phyloP scores from a whole-genome alignment of 75 land plant genomes.

The Isoetes taiwanensis region DNA sequence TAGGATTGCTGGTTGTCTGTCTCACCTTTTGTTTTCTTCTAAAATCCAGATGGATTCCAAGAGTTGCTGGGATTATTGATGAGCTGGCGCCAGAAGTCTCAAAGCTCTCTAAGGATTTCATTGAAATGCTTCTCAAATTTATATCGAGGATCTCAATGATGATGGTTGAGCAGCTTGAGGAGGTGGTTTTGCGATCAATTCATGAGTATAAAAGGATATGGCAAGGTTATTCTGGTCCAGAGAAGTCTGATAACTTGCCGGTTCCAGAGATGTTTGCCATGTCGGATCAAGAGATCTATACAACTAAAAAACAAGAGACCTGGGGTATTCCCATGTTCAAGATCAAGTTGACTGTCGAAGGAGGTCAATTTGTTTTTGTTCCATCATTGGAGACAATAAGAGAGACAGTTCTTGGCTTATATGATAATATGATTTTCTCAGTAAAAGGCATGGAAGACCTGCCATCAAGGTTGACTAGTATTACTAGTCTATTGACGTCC shows the following conservation, averaged over 20 bases:
- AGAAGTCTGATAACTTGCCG: neutral
- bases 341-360: slow-evolving; percentile 15
- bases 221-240: slow-evolving; percentile 11
- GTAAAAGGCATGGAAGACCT: slow-evolving; percentile 21
- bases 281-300: neutral
- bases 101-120: neutral
- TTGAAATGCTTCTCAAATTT: slow-evolving; percentile 8
- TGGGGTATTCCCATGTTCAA: slow-evolving; percentile 9
- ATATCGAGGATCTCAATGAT: slow-evolving; percentile 13
- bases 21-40: neutral
- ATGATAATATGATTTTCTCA: slow-evolving; percentile 13
- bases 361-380: slow-evolving; percentile 14
- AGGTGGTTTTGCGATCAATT: slow-evolving; percentile 20
- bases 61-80: slow-evolving; percentile 18
- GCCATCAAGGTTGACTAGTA: slow-evolving; percentile 14
- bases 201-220: slow-evolving; percentile 7
- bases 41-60: slow-evolving; percentile 20
- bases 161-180: slow-evolving; percentile 24
- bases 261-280: neutral
- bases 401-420: slow-evolving; percentile 11
- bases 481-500: neutral
- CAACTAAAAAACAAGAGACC: too few species aligned
- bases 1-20: neutral
- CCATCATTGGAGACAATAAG: slow-evolving; percentile 16
- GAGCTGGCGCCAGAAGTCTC: slow-evolving; percentile 19